Percentiles rank a stretch among this genome's conserved stretches.
These are phyloP conservation scores for Penicillium lividum DNA, from an alignment of 495 filamentous ascomycete genomes.

Conservation along the genomic window DNA sequence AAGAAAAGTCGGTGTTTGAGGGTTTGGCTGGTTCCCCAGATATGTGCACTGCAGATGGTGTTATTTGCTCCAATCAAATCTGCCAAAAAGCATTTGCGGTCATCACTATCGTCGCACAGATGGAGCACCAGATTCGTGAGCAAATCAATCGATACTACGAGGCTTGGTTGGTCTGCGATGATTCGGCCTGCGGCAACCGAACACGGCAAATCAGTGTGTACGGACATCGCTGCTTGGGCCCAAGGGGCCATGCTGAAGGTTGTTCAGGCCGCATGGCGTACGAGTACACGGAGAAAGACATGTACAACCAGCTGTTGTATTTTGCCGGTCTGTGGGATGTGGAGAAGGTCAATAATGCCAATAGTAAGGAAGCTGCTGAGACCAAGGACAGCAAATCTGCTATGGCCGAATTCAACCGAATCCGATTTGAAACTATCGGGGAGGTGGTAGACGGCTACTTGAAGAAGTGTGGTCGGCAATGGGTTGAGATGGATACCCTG, in stretches of 20 bases:
- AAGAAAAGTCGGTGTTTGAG: slow-evolving; percentile 67
- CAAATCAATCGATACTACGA: slow-evolving; percentile 85
- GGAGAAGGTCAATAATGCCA: slow-evolving; percentile 67
- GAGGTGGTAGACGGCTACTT: slow-evolving; percentile 83
- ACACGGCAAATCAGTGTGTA: slow-evolving; percentile 92
- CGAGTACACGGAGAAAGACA: slow-evolving; percentile 80
- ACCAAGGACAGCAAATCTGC: slow-evolving; percentile 63
- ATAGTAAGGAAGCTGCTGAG: slow-evolving; percentile 44
- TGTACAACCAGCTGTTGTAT: slow-evolving; percentile 95
- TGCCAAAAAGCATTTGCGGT: slow-evolving; percentile 67
- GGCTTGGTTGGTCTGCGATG: slow-evolving; percentile 87
- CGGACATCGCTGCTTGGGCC: slow-evolving; percentile 85
- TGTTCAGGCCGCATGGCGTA: slow-evolving; percentile 89
- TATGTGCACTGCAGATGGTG: slow-evolving; percentile 67
- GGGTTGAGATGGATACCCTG: slow-evolving; percentile 93
- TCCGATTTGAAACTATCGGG: slow-evolving; percentile 72
- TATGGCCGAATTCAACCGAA: slow-evolving; percentile 77
- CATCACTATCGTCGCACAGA: slow-evolving; percentile 76
- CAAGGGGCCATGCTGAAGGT: slow-evolving; percentile 74
- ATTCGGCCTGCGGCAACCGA: slow-evolving; percentile 79
- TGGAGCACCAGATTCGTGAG: slow-evolving; percentile 79
- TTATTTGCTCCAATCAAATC: slow-evolving; percentile 63
- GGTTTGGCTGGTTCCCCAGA: slow-evolving; percentile 62
- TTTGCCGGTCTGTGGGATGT: slow-evolving; percentile 85
- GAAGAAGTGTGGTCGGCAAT: slow-evolving; percentile 90